These are phyloP conservation scores for Lactifluus pinguis DNA, from an alignment of 768 basidiomycete species.

Conservation along the genomic window DNA sequence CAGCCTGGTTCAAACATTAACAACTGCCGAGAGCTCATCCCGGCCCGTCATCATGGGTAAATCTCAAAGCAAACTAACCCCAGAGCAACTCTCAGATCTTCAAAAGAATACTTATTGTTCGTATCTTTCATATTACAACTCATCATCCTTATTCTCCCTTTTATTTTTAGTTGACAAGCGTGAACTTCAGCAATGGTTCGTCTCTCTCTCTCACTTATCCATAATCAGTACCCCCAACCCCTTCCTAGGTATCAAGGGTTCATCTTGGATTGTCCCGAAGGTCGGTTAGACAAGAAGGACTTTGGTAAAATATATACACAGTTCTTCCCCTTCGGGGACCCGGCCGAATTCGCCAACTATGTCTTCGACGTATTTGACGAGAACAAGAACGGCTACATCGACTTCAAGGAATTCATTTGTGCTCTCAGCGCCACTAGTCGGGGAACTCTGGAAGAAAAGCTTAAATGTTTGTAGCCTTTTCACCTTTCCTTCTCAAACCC, in stretches of 20 bases:
- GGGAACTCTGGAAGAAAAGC: constrained; percentile 92
- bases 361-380: constrained; percentile 98
- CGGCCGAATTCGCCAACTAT: constrained; percentile 92
- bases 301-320: constrained; percentile 98
- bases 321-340: constrained; percentile 99
- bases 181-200: constrained; percentile 89
- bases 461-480: constrained; percentile 66
- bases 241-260: constrained; percentile 92
- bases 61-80: constrained; percentile 89
- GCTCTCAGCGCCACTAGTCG: constrained; percentile 92
- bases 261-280: constrained; percentile 96
- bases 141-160: constrained; percentile 7
- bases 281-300: constrained; percentile 90
- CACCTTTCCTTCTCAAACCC: neutral
- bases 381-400: constrained; percentile 93
- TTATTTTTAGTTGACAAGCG: constrained; percentile 77
- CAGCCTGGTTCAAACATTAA: neutral
- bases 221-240: constrained; percentile 1
- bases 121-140: constrained; percentile 19
- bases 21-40: neutral
- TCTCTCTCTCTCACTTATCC: constrained; percentile 1
- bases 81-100: constrained; percentile 88
- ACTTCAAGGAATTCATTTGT: constrained; percentile 99
- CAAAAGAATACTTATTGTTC: constrained; percentile 98
- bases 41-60: constrained; percentile 71